Conservation (phyloP, 2,329 filamentous ascomycete genomes). For the Colletotrichum australisinense region DNA sequence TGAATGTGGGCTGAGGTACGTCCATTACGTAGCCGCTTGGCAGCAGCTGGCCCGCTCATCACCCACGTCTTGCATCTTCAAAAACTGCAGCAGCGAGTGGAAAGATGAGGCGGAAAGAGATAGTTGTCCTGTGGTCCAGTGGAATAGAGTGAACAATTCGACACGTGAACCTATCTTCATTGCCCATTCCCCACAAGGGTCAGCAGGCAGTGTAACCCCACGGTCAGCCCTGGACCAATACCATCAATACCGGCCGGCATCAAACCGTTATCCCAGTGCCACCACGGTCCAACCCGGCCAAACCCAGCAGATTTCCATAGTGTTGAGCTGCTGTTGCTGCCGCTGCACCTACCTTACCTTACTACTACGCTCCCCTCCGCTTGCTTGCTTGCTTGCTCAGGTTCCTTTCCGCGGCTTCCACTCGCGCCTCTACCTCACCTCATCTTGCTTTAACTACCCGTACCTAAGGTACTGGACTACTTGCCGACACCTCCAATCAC, state of each 20-base stretch:
- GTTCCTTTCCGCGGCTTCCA: conserved; percentile 21
- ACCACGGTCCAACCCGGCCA: conserved; percentile 22
- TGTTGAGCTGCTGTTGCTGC: conserved; percentile 21
- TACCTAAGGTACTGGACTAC: neutral
- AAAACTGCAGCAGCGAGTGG: neutral
- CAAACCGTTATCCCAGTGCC: neutral
- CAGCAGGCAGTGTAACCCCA: conserved; percentile 34
- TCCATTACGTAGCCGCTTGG: conserved; percentile 30
- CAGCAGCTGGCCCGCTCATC: conserved; percentile 19
- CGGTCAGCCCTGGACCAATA: conserved; percentile 5
- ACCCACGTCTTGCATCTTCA: neutral
- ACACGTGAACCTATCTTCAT: conserved; percentile 32
- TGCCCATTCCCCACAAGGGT: conserved; percentile 32
- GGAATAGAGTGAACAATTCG: conserved; percentile 8
- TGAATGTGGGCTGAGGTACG: conserved; percentile 30
- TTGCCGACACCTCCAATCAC: conserved; percentile 28
- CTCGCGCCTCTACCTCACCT: neutral
- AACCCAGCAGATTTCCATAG: conserved; percentile 31
- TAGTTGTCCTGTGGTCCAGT: neutral
- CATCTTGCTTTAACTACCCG: neutral
- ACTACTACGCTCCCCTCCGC: neutral
- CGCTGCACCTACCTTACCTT: neutral
- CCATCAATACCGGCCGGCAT: conserved; percentile 1
- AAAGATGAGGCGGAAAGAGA: neutral
- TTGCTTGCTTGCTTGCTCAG: neutral